Base-by-base conservation (phyloP, 768 basidiomycete species). In the Leucosporidium scottii region DNA sequence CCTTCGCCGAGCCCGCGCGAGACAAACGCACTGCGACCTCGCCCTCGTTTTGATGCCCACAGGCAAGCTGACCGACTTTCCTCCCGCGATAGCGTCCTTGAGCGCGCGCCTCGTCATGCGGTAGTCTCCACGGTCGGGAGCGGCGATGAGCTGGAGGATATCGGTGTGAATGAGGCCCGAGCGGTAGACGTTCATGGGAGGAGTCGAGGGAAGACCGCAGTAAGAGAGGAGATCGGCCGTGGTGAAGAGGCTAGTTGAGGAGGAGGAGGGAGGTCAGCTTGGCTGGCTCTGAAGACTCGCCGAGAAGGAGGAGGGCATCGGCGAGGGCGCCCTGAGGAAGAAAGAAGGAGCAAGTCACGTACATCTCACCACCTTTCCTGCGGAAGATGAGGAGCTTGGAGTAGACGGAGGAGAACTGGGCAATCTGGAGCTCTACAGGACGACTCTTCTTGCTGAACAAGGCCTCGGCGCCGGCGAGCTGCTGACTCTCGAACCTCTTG, bases 361-460 rank as follows among this genome's bases (percentile, higher is more conserved):
- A 36, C 34, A 56, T 31, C 30, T 56, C 55, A 30, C 55, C 28
- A 2, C 20, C 20, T 15, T 31, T 28, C 20, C 55, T 8, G 30
- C 55, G 55, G 55, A 56, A 56, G 55, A 56, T 56, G 55, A 56
- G 27, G 13, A 56, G 28, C 55, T 56, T 56, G 28, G 27, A 28
- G 55, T 56, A 56, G 28, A 56, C 55, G 55, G 27, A 28, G 27
- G 55, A 28, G 55, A 56, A 56, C 30, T 28, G 30, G 1, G 55
- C 55, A 28, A 56, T 56, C 30, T 56, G 55, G 28, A 56, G 27
- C 30, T 56, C 55, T 15, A 56, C 55, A 4, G 55, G 55, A 25
- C 28, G 27, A 25, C 27, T 30, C 30, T 56, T 20, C 55, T 31
- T 28, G 30, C 30, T 30, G 55, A 56, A 56, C 55, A 56, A 28